Base-by-base conservation (phyloP, 2,329 filamentous ascomycete genomes). In the Aspergillus ruber region DNA sequence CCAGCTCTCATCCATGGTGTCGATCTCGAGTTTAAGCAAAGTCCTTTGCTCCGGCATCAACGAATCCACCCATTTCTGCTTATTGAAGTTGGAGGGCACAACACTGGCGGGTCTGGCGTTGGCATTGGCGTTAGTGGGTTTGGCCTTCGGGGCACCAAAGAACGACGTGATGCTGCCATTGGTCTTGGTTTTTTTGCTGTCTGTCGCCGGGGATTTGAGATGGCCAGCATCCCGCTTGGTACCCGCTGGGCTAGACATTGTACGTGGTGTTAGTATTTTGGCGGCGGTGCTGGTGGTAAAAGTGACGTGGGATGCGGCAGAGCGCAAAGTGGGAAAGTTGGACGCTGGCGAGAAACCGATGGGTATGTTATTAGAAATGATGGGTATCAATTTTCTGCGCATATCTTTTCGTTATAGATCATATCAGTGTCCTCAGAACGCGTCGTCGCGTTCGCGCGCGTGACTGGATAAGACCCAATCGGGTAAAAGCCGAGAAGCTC, bases 1-100 rank as follows among this genome's bases (percentile, higher is more conserved):
- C 91, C 93, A 98, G 73, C 85, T 94, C 50, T 90, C 87, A 64
- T 96, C 81, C 51, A 98, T 74, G 0, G 90, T 96, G 40, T 94
- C 83, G 57, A 98, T 95, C 73, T 98, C 93, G 36, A 98, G 78
- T 62, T 86, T 77, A 43, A 98, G 78, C 42, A 97, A 75, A 45
- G 85, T 78, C 63, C 82, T 88, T 68, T 96, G 88, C 72, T 98
- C 93, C 0, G 80, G 69, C 0, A 81, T 90, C 53, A 98, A 76
- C 48, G 81, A 80, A 17, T 81, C 80, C n/a, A 90, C 77, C 93
- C 93, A 98, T 69, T 86, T 88, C 41, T 82, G 81, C 74, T 95
- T 96, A 75, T 96, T 80, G 65, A 96, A 97, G 55, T 81, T 86
- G 48, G 66, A 53, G 3, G 60, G 46, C 2, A 57, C 50, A 29